Percentiles rank a stretch among this genome's conserved stretches.
Conservation (phyloP, 129 eudicot genomes). For the Flaveria ramosissima region DNA sequence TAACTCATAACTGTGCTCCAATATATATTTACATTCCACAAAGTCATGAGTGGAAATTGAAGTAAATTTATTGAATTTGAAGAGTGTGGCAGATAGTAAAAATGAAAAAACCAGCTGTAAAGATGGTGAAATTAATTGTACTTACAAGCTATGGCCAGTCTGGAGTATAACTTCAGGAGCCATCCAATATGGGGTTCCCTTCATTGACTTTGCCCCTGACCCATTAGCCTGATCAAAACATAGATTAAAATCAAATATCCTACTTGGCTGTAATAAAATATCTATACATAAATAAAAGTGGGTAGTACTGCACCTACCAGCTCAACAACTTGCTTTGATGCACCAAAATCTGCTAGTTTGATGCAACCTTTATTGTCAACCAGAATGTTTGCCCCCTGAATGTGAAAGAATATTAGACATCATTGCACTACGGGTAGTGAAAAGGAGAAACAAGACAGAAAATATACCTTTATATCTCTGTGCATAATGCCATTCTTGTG, state of each 20-base stretch:
- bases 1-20: slow-evolving; percentile 1
- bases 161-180: slow-evolving; percentile 91
- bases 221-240: slow-evolving; percentile 58
- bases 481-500: slow-evolving; percentile 89
- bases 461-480: slow-evolving; percentile 71
- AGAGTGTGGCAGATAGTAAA: neutral
- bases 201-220: slow-evolving; percentile 88
- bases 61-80: slow-evolving; percentile 2
- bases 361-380: slow-evolving; percentile 89
- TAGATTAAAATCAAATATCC: slow-evolving; percentile 11
- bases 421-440: neutral
- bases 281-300: neutral
- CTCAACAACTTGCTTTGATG: slow-evolving; percentile 84
- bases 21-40: slow-evolving; percentile 1
- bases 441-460: slow-evolving; percentile 13
- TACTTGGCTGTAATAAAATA: neutral
- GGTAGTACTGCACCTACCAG: slow-evolving; percentile 44
- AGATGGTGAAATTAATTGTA: slow-evolving; percentile 13
- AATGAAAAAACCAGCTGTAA: slow-evolving; percentile 2
- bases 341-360: slow-evolving; percentile 89
- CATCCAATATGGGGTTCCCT: slow-evolving; percentile 95
- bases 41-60: slow-evolving; percentile 1
- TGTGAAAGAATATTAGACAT: neutral
- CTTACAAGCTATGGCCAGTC: slow-evolving; percentile 87
- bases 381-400: slow-evolving; percentile 88